A percentile compares a stretch with the other conserved stretches of the same genome.
phyloP scores from a whole-genome alignment of 495 filamentous ascomycete genomes.

The Penicillium mononematosum region DNA sequence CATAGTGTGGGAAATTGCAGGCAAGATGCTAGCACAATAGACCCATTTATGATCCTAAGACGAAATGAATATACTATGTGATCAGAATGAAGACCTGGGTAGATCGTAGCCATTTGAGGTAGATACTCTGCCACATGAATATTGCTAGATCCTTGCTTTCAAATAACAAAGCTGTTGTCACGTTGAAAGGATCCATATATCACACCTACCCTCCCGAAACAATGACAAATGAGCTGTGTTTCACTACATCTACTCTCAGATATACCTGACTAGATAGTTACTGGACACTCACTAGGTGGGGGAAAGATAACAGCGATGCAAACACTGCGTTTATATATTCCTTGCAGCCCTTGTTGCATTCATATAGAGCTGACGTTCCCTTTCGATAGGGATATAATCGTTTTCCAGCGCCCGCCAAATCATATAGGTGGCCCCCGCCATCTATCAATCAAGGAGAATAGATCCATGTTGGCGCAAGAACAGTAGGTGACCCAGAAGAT shows the following conservation, averaged over 20 bases:
- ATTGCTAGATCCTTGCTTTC: not conserved
- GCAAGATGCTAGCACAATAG: not conserved
- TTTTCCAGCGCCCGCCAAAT: too few relatives aligned
- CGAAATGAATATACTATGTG: not conserved
- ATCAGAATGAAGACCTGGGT: not conserved
- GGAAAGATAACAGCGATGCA: not conserved
- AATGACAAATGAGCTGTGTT: not conserved
- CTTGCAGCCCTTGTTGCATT: not conserved
- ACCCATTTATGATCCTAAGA: not conserved
- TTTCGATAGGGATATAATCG: too few relatives aligned
- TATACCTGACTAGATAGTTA: not conserved
- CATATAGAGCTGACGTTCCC: not conserved
- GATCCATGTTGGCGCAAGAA: not conserved
- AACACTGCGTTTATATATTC: not conserved
- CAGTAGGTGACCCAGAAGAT: not conserved
- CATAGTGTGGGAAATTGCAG: not conserved
- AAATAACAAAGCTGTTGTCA: not conserved
- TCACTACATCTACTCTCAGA: not conserved
- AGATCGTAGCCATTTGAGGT: not conserved
- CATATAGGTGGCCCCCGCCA: not conserved
- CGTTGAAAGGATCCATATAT: not conserved
- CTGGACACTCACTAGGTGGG: not conserved
- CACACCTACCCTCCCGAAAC: not conserved
- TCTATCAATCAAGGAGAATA: not conserved
- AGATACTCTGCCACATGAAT: not conserved